Percentiles rank a stretch among this genome's conserved stretches.
Conservation (phyloP, 495 filamentous ascomycete genomes). For the Talaromyces adpressus region DNA sequence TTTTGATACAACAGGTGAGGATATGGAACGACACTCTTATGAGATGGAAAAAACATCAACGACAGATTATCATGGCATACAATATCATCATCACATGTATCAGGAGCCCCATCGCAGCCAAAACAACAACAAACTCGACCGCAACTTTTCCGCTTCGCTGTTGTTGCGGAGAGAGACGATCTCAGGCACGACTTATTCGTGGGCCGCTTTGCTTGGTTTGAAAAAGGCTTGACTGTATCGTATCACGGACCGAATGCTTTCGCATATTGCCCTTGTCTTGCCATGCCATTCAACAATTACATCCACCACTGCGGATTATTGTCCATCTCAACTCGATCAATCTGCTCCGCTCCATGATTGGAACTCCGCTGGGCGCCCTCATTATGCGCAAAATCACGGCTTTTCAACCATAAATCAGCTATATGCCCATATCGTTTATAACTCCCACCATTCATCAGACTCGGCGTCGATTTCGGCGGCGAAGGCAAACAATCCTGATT, state of each 20-base stretch:
- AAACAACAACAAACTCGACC: background rate
- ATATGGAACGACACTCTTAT: background rate
- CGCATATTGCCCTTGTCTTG: background rate
- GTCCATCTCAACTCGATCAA: background rate
- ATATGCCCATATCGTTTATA: background rate
- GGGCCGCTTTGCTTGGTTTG: background rate
- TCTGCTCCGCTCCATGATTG: background rate
- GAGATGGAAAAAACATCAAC: background rate
- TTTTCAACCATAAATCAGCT: background rate
- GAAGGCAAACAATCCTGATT: background rate
- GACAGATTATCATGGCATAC: background rate
- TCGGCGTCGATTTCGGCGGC: background rate
- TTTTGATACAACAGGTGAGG: background rate
- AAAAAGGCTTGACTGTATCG: background rate
- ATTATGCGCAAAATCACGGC: background rate
- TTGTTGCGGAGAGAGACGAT: background rate
- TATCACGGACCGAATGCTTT: background rate
- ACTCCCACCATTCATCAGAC: background rate
- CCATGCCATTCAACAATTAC: too few relatives aligned
- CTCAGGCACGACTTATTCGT: background rate
- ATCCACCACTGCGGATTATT: background rate
- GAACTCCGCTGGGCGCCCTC: background rate
- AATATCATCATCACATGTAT: background rate
- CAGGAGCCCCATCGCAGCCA: background rate
- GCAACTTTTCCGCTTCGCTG: conserved; percentile 1